Evolutionary conservation across 768 basidiomycete species (phyloP).

Genomic region (Mycena pura): DNA sequence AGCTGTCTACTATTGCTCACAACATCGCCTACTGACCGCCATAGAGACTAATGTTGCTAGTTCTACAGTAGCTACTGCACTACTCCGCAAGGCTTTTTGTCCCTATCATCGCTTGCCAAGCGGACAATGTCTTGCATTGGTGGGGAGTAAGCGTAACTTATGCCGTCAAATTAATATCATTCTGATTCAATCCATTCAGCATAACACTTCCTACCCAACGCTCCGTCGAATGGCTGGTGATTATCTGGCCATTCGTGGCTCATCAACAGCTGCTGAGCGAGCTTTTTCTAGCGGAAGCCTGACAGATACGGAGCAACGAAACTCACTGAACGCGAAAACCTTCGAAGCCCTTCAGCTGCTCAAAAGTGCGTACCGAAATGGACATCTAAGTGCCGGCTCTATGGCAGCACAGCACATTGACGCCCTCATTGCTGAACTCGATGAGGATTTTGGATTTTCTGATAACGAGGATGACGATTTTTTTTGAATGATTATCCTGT

Average conservation of each 20-base stretch:
- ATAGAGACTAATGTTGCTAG: no score
- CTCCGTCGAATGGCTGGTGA: slow-evolving; percentile 20
- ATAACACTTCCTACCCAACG: slow-evolving; percentile 15
- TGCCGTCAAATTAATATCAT: neutral
- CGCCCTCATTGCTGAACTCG: neutral
- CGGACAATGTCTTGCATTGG: neutral
- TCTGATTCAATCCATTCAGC: slow-evolving; percentile 11
- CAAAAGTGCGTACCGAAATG: slow-evolving; percentile 24
- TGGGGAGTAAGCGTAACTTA: neutral
- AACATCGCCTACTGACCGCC: no score
- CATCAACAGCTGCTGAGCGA: slow-evolving; percentile 34
- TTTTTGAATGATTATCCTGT: neutral
- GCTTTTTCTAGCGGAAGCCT: no score
- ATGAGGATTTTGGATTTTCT: neutral
- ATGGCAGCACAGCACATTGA: neutral
- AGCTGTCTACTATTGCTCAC: no score
- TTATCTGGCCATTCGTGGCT: slow-evolving; percentile 34
- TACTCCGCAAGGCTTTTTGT: no score
- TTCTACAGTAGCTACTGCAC: no score
- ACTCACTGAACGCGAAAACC: slow-evolving; percentile 9
- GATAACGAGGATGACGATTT: neutral
- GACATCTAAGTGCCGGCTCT: neutral
- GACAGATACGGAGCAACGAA: slow-evolving; percentile 24
- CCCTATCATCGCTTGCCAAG: no score
- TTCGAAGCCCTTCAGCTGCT: slow-evolving; percentile 28